Base-by-base conservation (phyloP, 176 grass and related monocot species). In the Aegilops speltoides region DNA sequence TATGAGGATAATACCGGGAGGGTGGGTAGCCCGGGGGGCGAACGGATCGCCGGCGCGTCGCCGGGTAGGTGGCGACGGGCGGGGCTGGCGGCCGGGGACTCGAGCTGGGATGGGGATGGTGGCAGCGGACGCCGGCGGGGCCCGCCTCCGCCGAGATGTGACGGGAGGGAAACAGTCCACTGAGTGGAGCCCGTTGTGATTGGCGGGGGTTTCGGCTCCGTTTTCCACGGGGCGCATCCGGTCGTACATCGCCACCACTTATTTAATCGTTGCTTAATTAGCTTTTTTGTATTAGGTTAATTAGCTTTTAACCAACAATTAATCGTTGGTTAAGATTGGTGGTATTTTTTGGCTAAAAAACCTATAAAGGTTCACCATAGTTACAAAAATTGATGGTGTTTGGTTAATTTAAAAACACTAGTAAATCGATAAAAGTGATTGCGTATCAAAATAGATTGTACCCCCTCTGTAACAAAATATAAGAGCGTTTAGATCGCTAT, bases 21-120 rank as follows among this genome's bases (percentile, higher is more conserved):
- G 9, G 87, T 54, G 10, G 81, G 64, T 88, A 62, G 79, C 17
- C 48, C 19, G 32, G 61, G 64, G 24, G 33, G 72, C 68, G 85
- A 56, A 75, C 52, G 85, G 61, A 60, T 60, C n/a, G 77, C 54
- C 48, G 33, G 50, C 66, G 72, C 83, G 60, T 43, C 52, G 82
- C 54, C 68, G 41, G 81, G 34, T 40, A 28, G 71, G 71, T 74
- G 71, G 71, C 2, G 71, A 43, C 71, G 71, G 70, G 14, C 34
- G 36, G 20, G 68, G 65, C 65, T 68, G 65, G 65, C 65, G 64
- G 68, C 68, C 22, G 67, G 33, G 33, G 33, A 4, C 19, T 60
- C 38, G 38, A 22, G 68, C 36, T n/a, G 12, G 43, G 14, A 5
- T 4, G 15, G 24, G 23, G 41, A 10, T 10, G 41, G 40, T 73